Base-by-base conservation (phyloP, 192 early-diverging fungal species). In the Coemansia sp. region DNA sequence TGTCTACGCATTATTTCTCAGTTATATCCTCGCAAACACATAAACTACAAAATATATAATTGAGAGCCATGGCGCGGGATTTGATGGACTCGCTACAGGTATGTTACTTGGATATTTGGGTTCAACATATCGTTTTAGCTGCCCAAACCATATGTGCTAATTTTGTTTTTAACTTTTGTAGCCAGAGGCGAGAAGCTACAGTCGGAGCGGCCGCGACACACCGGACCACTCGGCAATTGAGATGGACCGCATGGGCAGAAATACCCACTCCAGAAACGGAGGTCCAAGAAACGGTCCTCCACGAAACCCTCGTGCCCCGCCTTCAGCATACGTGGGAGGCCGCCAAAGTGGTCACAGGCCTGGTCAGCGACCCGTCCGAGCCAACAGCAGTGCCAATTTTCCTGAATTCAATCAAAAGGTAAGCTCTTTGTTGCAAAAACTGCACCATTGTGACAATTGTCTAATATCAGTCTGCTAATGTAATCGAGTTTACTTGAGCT, bases 41-140 rank as follows among this genome's bases (percentile, higher is more conserved):
- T 19, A 48, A 57, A 57, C 56, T 12, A 15, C 28, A 54, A 48
- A 54, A 42, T n/a, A 42, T n/a, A 42, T 42, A 42, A 42, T 42
- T n/a, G 40, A 14, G 15, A n/a, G n/a, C 42, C 17, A 44, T 51
- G 21, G 50, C 31, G 37, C 40, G 42, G 40, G 62, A 37, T 55
- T 64, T 37, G 15, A 62, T 51, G 60, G 50, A 28, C 31, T 51
- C 26, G 58, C 49, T 64, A 14, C 22, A 54, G 19, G 52, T 54
- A 54, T 12, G 7, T 9, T 54, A 54, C 52, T 42, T n/a, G 11
- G 3, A 12, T 42, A 15, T 2, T 42, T 42, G 40, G 14, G 40
- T 42, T 42, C 12, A 42, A 3, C 11, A 2, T 11, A 54, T 3
- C 9, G 2, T 15, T 28, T 12, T 22, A 11, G 20, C 20, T 14